Percentiles rank a stretch among this genome's conserved stretches.
Conservation (phyloP, 129 eudicot species). For the Flaveria linearis region DNA sequence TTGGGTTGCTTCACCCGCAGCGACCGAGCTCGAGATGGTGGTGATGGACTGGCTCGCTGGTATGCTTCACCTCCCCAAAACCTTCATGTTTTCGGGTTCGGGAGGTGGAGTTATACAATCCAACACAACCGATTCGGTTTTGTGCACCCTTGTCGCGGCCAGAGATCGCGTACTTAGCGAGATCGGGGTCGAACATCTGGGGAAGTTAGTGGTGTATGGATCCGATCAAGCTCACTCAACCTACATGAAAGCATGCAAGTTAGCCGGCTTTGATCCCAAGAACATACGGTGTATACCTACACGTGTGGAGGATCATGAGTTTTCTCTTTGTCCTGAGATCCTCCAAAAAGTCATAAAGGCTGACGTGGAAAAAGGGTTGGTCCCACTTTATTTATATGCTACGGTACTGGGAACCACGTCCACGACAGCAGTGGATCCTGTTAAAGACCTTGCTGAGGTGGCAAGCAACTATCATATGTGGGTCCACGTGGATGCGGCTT, state of each 20-base stretch:
- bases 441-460: constrained; percentile 39
- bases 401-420: constrained; percentile 58
- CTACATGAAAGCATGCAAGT: constrained; percentile 34
- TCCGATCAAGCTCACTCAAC: constrained; percentile 55
- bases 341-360: constrained; percentile 35
- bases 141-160: constrained; percentile 48
- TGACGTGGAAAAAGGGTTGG: constrained; percentile 50
- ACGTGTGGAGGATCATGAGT: neutral
- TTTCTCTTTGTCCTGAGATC: constrained; percentile 33
- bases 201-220: constrained; percentile 45
- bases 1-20: constrained; percentile 54
- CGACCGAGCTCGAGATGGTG: constrained; percentile 54
- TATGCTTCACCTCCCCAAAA: constrained; percentile 46
- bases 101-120: constrained; percentile 55
- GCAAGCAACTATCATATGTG: constrained; percentile 35
- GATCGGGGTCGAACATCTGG: constrained; percentile 29
- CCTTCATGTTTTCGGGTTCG: constrained; percentile 47
- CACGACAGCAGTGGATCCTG: constrained; percentile 49
- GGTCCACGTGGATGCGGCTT: constrained; percentile 62
- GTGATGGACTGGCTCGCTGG: constrained; percentile 52
- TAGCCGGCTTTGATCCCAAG: constrained; percentile 41
- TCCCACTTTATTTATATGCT: constrained; percentile 50
- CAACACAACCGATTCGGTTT: constrained; percentile 43
- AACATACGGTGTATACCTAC: constrained; percentile 43
- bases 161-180: constrained; percentile 34